phyloP scores from a whole-genome alignment of 2,329 filamentous ascomycete genomes.

The Sporothrix schenckii region DNA sequence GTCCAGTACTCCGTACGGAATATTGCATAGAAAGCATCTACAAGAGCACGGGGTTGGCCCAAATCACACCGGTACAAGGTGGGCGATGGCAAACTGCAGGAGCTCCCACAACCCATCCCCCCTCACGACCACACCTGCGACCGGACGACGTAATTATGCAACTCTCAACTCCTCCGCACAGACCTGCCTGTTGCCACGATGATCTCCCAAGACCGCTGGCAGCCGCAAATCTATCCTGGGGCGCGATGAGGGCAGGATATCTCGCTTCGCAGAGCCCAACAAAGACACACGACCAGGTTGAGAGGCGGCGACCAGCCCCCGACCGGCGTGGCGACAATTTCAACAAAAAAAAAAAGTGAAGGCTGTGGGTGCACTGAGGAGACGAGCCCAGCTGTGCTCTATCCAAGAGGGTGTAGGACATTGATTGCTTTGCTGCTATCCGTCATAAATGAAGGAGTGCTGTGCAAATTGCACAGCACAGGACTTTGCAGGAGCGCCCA shows the following conservation, averaged over 20 bases:
- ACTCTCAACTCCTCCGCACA: constrained; percentile 13
- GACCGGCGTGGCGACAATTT: constrained; percentile 4
- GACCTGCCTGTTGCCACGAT: not conserved
- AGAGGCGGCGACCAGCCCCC: not conserved
- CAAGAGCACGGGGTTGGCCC: not conserved
- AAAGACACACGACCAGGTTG: constrained; percentile 18
- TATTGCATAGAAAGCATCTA: no score
- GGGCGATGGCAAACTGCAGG: not conserved
- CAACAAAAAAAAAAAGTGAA: not conserved
- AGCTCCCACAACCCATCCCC: not conserved
- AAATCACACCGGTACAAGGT: not conserved
- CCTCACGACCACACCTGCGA: no score
- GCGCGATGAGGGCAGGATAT: constrained; percentile 10
- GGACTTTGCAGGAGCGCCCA: not conserved
- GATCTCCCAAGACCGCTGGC: constrained; percentile 16
- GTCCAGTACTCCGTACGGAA: no score
- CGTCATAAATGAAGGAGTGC: not conserved
- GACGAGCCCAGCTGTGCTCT: not conserved
- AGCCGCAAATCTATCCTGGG: not conserved
- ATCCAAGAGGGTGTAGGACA: not conserved
- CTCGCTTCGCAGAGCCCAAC: constrained; percentile 4
- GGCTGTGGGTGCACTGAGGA: not conserved
- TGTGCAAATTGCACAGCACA: not conserved
- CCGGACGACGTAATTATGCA: not conserved
- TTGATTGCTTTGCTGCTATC: not conserved